Conservation (phyloP, 192 early-diverging fungal species). For the Backusella sp. region DNA sequence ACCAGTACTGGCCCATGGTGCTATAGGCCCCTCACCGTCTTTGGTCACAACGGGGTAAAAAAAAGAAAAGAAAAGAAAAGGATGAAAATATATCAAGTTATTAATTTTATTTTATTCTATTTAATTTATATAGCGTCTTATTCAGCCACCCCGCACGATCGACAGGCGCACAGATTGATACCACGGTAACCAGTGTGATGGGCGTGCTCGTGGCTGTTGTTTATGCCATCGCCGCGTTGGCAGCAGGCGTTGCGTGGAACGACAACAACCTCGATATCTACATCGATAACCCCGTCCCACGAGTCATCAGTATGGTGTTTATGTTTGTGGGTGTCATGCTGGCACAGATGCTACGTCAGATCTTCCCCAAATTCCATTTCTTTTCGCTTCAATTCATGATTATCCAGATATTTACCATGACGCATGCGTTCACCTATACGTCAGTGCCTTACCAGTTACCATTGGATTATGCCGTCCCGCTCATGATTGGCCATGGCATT, state of each 20-base stretch:
- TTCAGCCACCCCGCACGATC: conserved; percentile 50
- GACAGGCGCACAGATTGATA: conserved; percentile 49
- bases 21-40: conserved; percentile 32
- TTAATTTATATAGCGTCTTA: conserved; percentile 17
- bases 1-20: background rate
- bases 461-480: conserved; percentile 33
- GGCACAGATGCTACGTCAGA: conserved; percentile 35
- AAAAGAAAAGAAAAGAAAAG: background rate
- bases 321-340: conserved; percentile 44
- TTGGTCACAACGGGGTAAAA: conserved; percentile 27
- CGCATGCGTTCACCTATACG: conserved; percentile 17
- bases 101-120: background rate
- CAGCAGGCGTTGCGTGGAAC: conserved; percentile 34
- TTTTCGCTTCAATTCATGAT: conserved; percentile 47
- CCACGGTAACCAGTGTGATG: conserved; percentile 41
- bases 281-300: conserved; percentile 25
- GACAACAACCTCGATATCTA: conserved; percentile 7
- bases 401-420: conserved; percentile 43
- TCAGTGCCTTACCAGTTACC: conserved; percentile 9
- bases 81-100: background rate
- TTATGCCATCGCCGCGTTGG: conserved; percentile 40
- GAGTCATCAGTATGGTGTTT: conserved; percentile 36
- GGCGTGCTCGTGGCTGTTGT: conserved; percentile 37
- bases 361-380: conserved; percentile 46
- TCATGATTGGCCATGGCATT: conserved; percentile 41